phyloP scores from a whole-genome alignment of 139 green algal species.

The Picochlorum sp. region DNA sequence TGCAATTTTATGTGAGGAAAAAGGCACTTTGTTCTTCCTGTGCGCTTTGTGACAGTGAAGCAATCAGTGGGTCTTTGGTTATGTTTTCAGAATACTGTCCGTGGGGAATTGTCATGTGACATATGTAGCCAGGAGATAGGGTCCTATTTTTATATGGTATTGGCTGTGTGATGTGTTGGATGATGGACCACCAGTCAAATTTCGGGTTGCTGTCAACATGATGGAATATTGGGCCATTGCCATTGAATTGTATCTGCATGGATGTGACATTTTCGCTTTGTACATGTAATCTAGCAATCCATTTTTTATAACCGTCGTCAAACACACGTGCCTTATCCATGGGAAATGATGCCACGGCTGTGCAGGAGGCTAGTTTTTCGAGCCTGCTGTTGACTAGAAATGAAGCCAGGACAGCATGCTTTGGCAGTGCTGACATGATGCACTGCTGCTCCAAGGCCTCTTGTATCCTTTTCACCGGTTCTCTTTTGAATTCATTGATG shows the following conservation, averaged over 20 bases:
- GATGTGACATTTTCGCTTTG: not conserved
- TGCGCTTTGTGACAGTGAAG: not conserved
- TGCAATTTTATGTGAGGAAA: conserved; percentile 71
- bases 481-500: too few relatives aligned
- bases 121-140: too few relatives aligned
- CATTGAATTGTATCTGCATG: conserved; percentile 5
- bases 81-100: too few relatives aligned
- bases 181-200: conserved; percentile 8
- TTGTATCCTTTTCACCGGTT: too few relatives aligned
- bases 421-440: not conserved
- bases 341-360: conserved; percentile 1
- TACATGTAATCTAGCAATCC: not conserved
- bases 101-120: too few relatives aligned
- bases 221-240: not conserved
- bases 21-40: not conserved
- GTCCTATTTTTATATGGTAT: not conserved
- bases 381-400: not conserved
- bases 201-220: not conserved
- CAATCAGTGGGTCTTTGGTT: not conserved
- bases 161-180: not conserved
- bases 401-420: not conserved
- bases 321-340: not conserved
- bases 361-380: not conserved
- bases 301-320: too few relatives aligned
- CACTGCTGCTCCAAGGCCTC: not conserved